Percentiles rank a stretch among this genome's conserved stretches.
Evolutionary conservation across 106 monocot species (phyloP).

Genomic region (Iris macrosiphon): DNA sequence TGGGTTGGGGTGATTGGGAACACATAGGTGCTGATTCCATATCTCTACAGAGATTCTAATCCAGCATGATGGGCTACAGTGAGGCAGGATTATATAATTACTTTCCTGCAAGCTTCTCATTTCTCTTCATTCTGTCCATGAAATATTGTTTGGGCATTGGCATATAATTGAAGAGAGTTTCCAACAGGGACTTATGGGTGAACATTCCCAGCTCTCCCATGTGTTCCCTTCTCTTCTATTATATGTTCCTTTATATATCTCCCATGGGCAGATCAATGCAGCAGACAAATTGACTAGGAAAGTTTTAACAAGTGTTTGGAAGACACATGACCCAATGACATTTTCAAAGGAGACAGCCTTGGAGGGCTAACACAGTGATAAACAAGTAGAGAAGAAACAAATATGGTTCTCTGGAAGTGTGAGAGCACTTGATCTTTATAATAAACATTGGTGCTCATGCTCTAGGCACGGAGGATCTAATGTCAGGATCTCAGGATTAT

Average conservation of each 20-base stretch:
- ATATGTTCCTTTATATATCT: too few species aligned
- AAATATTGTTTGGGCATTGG: background rate
- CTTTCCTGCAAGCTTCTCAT: background rate
- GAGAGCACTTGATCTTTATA: too few species aligned
- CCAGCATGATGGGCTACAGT: slow-evolving; percentile 25
- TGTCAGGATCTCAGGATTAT: background rate
- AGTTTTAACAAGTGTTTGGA: slow-evolving; percentile 7
- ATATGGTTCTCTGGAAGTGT: too few species aligned
- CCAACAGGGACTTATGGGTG: too few species aligned
- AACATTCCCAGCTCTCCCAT: too few species aligned
- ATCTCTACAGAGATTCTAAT: slow-evolving; percentile 14
- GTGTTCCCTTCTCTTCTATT: too few species aligned
- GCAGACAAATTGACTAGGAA: too few species aligned
- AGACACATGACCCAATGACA: slow-evolving; percentile 13
- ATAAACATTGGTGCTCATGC: background rate
- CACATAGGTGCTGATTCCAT: slow-evolving; percentile 26
- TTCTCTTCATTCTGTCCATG: background rate
- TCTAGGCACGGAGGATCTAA: too few species aligned
- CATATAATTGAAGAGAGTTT: background rate
- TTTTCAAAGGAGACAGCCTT: slow-evolving; percentile 27
- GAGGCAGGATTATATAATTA: slow-evolving; percentile 15
- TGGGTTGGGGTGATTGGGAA: slow-evolving; percentile 17
- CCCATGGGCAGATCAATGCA: too few species aligned
- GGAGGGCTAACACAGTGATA: slow-evolving; percentile 9
- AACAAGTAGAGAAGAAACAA: too few species aligned